Evolutionary conservation across 176 grass and related monocot species (phyloP).

Genomic region (Pontederia paniculata): DNA sequence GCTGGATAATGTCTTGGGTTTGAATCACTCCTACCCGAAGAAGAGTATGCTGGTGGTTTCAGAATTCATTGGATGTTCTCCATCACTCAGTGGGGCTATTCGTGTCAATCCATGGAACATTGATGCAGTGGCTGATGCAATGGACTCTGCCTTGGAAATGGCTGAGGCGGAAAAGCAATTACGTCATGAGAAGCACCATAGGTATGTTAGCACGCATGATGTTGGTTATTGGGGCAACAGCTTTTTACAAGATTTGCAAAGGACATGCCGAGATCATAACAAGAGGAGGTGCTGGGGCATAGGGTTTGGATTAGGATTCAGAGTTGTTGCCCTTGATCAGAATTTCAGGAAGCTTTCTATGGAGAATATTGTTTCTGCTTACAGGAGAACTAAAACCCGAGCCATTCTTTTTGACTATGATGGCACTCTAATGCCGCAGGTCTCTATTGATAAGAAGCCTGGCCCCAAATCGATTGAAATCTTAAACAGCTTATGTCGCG

Average conservation of each 20-base stretch:
- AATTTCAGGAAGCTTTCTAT: conserved; percentile 76
- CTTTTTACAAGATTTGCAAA: conserved; percentile 66
- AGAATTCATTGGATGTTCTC: conserved; percentile 87
- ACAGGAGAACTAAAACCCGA: conserved; percentile 47
- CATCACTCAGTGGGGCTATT: conserved; percentile 68
- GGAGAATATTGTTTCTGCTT: conserved; percentile 72
- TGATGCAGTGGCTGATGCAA: conserved; percentile 72
- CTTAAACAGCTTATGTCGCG: conserved; percentile 53
- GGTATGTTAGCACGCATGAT: conserved; percentile 69
- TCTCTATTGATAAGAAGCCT: conserved; percentile 53
- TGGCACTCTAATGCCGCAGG: conserved; percentile 85
- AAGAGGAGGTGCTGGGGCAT: conserved; percentile 68
- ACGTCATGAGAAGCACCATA: conserved; percentile 78
- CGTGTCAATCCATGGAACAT: conserved; percentile 96
- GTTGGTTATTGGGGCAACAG: conserved; percentile 74
- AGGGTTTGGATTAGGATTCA: conserved; percentile 63
- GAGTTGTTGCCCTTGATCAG: conserved; percentile 71
- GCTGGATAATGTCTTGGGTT: conserved; percentile 40
- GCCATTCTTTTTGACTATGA: conserved; percentile 80
- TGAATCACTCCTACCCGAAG: conserved; percentile 34
- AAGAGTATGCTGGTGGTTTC: conserved; percentile 90
- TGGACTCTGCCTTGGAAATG: conserved; percentile 58
- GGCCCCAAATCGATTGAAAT: conserved; percentile 42
- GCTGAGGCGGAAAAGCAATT: conserved; percentile 63
- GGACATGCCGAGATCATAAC: conserved; percentile 51